Conservation (phyloP, 139 green algal genomes). For the Mesostigma viride region DNA sequence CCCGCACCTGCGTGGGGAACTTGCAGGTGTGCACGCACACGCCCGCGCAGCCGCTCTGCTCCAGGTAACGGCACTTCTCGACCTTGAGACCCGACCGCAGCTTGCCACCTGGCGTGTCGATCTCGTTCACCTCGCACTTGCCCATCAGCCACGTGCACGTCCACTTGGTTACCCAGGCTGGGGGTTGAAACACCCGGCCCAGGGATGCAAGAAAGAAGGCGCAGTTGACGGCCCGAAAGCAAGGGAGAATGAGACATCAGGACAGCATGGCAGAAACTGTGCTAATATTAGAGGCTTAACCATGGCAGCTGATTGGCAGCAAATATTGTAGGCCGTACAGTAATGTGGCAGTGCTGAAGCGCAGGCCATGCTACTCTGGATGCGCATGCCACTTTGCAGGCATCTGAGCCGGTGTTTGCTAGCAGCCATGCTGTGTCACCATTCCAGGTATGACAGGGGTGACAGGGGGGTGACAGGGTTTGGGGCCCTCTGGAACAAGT, state of each 20-base stretch:
- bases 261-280: not conserved
- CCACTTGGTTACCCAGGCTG: constrained; percentile 9
- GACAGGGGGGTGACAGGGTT: too few species aligned
- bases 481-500: too few species aligned
- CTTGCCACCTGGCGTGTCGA: not conserved
- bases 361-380: too few species aligned
- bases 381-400: too few species aligned
- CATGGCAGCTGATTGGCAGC: too few species aligned
- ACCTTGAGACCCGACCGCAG: constrained; percentile 8
- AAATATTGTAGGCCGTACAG: too few species aligned
- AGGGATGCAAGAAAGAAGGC: not conserved
- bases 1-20: constrained; percentile 22
- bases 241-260: not conserved
- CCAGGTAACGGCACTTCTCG: constrained; percentile 28
- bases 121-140: constrained; percentile 2
- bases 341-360: too few species aligned
- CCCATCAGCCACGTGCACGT: constrained; percentile 29
- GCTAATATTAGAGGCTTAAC: not conserved
- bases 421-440: too few species aligned
- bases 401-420: too few species aligned
- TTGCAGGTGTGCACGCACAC: constrained; percentile 34
- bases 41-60: constrained; percentile 18
- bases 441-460: too few species aligned
- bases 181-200: not conserved
- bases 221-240: not conserved